A percentile compares a stretch with the other conserved stretches of the same genome.
These are phyloP conservation scores for Pythium phragmiticola DNA, from an alignment of 352 stramenopile genomes.

Conservation along the genomic window DNA sequence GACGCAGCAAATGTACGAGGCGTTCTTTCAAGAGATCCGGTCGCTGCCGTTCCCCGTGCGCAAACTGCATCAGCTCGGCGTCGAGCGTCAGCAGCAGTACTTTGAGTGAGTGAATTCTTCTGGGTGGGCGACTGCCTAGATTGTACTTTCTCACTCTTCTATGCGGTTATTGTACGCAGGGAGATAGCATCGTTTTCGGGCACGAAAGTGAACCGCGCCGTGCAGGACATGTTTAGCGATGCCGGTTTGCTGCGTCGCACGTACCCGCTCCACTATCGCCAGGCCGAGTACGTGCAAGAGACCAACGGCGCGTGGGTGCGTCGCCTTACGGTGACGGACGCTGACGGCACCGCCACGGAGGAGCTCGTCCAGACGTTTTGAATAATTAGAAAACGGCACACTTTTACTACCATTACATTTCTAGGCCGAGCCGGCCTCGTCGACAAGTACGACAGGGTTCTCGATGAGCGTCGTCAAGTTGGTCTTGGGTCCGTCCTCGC, in stretches of 20 bases:
- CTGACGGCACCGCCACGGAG: slow-evolving; percentile 3
- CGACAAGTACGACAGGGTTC: neutral
- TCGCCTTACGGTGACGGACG: slow-evolving; percentile 16
- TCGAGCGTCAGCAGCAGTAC: slow-evolving; percentile 27
- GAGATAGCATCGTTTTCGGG: slow-evolving; percentile 20
- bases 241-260: slow-evolving; percentile 48
- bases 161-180: slow-evolving; percentile 11
- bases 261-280: slow-evolving; percentile 64
- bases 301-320: slow-evolving; percentile 32
- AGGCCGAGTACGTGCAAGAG: slow-evolving; percentile 49
- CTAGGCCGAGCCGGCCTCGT: neutral
- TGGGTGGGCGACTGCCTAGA: neutral
- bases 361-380: slow-evolving; percentile 30
- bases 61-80: slow-evolving; percentile 72
- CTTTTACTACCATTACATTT: neutral
- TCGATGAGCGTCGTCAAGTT: slow-evolving; percentile 66
- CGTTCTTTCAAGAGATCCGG: slow-evolving; percentile 47
- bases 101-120: slow-evolving; percentile 14
- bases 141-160: neutral
- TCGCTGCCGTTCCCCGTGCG: slow-evolving; percentile 42
- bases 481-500: slow-evolving; percentile 41
- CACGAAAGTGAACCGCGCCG: slow-evolving; percentile 40
- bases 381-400: neutral
- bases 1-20: slow-evolving; percentile 68
- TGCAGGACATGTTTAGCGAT: slow-evolving; percentile 74